A percentile compares a stretch with the other conserved stretches of the same genome.
Evolutionary conservation across 2,329 filamentous ascomycete species (phyloP).

Genomic region (Raffaelea arxii): DNA sequence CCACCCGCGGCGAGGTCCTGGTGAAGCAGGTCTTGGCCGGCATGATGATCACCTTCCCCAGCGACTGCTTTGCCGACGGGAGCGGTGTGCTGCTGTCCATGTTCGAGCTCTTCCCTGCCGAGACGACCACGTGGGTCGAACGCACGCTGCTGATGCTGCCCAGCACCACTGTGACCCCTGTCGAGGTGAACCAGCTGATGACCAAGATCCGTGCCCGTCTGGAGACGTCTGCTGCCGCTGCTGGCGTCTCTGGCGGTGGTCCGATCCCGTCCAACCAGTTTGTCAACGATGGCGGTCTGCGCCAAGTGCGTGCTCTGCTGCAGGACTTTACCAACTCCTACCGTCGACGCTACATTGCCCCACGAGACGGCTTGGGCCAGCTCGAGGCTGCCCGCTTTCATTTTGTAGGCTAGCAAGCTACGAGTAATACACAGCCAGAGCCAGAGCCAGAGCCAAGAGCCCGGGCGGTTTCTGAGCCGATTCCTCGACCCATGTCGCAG

Average conservation of each 20-base stretch:
- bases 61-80: slow-evolving; percentile 90
- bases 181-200: slow-evolving; percentile 74
- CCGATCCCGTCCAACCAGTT: slow-evolving; percentile 19
- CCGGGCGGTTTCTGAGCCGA: neutral
- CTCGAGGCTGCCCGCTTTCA: slow-evolving; percentile 82
- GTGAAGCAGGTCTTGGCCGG: slow-evolving; percentile 87
- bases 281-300: slow-evolving; percentile 50
- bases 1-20: slow-evolving; percentile 62
- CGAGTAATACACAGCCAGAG: neutral
- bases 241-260: neutral
- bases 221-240: neutral
- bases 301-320: slow-evolving; percentile 73
- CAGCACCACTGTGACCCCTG: slow-evolving; percentile 65
- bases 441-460: neutral
- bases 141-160: slow-evolving; percentile 78
- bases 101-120: slow-evolving; percentile 74
- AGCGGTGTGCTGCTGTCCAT: slow-evolving; percentile 84
- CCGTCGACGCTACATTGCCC: slow-evolving; percentile 87
- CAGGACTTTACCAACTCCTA: slow-evolving; percentile 98
- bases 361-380: slow-evolving; percentile 78
- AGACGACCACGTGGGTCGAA: slow-evolving; percentile 75
- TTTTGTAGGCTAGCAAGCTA: slow-evolving; percentile 42
- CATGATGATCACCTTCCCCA: slow-evolving; percentile 98
- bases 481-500: neutral
- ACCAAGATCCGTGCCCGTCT: slow-evolving; percentile 65